These are phyloP conservation scores for Zea luxurians DNA, from an alignment of 176 grass and related monocot genomes.

Conservation along the genomic window DNA sequence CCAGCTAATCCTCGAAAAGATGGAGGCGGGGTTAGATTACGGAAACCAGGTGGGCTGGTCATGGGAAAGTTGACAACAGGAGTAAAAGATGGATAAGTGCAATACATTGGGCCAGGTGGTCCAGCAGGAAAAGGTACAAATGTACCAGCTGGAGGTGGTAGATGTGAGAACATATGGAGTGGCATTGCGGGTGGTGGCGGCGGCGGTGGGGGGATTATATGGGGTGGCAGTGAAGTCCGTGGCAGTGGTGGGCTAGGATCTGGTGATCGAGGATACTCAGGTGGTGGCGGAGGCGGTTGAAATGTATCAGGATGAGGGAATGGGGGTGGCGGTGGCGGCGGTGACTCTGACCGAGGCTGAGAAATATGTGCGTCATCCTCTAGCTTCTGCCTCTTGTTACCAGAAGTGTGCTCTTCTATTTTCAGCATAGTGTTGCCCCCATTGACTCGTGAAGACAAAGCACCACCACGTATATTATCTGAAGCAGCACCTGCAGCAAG, in stretches of 20 bases:
- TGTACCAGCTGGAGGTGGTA: conserved; percentile 26
- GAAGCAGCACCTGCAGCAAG: conserved; percentile 40
- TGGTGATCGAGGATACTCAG: conserved; percentile 46
- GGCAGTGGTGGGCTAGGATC: conserved; percentile 28
- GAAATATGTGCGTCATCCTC: conserved; percentile 38
- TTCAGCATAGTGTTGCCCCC: conserved; percentile 40
- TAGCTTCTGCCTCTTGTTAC: conserved; percentile 47
- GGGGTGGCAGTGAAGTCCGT: neutral
- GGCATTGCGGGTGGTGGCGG: neutral
- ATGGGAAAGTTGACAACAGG: conserved; percentile 41
- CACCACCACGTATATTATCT: conserved; percentile 34
- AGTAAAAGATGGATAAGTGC: conserved; percentile 32
- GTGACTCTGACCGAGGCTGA: conserved; percentile 27
- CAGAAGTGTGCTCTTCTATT: conserved; percentile 34
- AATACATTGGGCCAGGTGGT: conserved; percentile 40
- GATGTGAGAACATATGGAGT: conserved; percentile 5
- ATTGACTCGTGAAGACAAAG: conserved; percentile 50
- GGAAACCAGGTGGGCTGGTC: conserved; percentile 33
- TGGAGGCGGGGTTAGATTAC: conserved; percentile 32
- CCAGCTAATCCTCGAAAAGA: conserved; percentile 40
- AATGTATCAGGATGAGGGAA: conserved; percentile 48
- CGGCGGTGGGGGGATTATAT: neutral
- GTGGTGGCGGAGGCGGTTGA: conserved; percentile 52
- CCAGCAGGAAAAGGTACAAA: conserved; percentile 43
- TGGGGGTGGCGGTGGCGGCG: conserved; percentile 39